phyloP scores from a whole-genome alignment of 106 monocot species.

The Dendrobium chrysotoxum region DNA sequence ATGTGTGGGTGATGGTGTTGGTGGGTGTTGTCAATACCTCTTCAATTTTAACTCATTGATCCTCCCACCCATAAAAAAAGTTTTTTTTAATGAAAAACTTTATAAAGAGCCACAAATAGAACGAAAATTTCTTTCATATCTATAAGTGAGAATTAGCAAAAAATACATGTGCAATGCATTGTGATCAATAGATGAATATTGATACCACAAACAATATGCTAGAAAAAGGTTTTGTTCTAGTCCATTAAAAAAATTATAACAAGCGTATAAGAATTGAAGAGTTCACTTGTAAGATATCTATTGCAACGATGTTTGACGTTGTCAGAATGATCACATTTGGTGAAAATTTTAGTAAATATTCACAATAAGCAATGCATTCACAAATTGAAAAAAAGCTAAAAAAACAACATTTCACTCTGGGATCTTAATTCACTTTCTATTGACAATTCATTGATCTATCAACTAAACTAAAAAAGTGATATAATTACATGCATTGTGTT shows the following conservation, averaged over 20 bases:
- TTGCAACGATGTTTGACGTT: conserved; percentile 93
- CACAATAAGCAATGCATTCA: conserved; percentile 82
- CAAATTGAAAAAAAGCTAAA: conserved; percentile 43
- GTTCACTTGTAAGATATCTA: conserved; percentile 41
- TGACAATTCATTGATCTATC: background rate
- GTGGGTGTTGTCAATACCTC: background rate
- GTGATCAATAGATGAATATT: background rate
- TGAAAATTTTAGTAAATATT: conserved; percentile 80
- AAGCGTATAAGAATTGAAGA: background rate
- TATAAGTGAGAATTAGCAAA: background rate
- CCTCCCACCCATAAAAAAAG: background rate
- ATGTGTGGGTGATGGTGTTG: no score
- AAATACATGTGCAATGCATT: background rate
- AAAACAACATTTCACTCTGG: background rate
- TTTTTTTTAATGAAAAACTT: background rate
- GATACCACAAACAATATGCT: background rate
- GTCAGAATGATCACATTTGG: conserved; percentile 93
- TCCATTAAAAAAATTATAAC: background rate
- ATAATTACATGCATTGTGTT: background rate
- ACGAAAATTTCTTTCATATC: background rate
- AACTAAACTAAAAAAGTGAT: background rate
- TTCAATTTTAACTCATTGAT: background rate
- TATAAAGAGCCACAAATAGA: background rate
- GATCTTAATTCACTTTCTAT: background rate
- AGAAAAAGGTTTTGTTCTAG: background rate